Percentiles rank a stretch among this genome's conserved stretches.
Evolutionary conservation across 345 rosid genomes (phyloP).

Genomic region (Rhodamnia rubescens): DNA sequence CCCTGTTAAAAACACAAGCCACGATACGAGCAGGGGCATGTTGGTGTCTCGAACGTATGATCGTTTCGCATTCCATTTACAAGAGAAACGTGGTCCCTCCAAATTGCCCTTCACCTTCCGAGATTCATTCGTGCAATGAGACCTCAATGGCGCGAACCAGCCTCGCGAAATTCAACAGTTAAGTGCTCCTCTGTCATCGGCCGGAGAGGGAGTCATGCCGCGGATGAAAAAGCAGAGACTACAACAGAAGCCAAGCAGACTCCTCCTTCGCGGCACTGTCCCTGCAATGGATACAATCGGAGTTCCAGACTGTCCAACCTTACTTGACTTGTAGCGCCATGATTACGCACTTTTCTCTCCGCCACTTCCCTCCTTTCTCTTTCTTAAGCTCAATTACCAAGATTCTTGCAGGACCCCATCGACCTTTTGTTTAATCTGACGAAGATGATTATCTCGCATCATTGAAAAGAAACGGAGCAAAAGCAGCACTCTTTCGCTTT

Average conservation of each 20-base stretch:
- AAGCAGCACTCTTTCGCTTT: background rate
- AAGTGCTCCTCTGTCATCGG: background rate
- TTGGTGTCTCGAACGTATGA: background rate
- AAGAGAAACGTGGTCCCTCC: background rate
- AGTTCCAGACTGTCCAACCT: background rate
- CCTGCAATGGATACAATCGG: background rate
- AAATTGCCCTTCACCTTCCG: background rate
- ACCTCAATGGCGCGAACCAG: background rate
- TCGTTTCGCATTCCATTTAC: background rate
- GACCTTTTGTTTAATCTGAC: background rate
- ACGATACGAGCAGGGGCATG: rapidly evolving
- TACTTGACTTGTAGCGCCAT: constrained; percentile 2
- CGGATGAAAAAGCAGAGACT: background rate
- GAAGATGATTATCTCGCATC: background rate
- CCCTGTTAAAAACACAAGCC: rapidly evolving
- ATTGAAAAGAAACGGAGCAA: background rate
- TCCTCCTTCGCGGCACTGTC: background rate
- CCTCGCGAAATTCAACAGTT: background rate
- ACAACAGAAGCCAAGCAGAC: background rate
- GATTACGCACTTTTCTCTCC: constrained; percentile 1
- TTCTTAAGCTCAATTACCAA: constrained; percentile 24
- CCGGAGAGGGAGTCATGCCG: background rate
- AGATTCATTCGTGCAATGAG: background rate
- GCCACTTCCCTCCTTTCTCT: background rate
- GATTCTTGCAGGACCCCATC: background rate